Conservation (phyloP, 495 filamentous ascomycete species). For the Usnea hakonensis region DNA sequence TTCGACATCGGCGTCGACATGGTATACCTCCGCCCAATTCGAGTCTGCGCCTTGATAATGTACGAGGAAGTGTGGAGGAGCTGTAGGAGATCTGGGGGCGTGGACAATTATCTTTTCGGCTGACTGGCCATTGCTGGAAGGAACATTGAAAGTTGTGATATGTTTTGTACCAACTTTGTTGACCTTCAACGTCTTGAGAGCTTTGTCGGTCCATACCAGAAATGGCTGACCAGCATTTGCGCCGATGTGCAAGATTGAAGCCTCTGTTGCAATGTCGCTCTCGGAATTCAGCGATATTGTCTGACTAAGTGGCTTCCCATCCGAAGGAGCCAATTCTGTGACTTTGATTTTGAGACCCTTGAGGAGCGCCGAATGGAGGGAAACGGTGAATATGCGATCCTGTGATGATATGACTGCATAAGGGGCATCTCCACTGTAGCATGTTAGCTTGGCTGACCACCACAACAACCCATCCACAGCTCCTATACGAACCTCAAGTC, state of each 20-base stretch:
- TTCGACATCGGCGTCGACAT: constrained; percentile 61
- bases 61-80: constrained; percentile 72
- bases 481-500: constrained; percentile 45
- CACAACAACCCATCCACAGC: background rate
- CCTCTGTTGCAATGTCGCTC: constrained; percentile 55
- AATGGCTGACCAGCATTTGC: constrained; percentile 76
- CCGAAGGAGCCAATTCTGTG: constrained; percentile 59
- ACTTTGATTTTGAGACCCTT: constrained; percentile 68
- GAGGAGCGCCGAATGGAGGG: constrained; percentile 58
- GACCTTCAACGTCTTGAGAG: constrained; percentile 59
- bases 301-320: constrained; percentile 58
- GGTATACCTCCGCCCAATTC: constrained; percentile 80
- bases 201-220: constrained; percentile 72
- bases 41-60: constrained; percentile 64
- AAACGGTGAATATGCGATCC: constrained; percentile 67
- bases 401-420: constrained; percentile 72
- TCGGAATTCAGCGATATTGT: constrained; percentile 58
- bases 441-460: constrained; percentile 18
- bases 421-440: constrained; percentile 55
- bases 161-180: constrained; percentile 74
- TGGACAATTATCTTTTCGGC: constrained; percentile 63
- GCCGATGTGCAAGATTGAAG: constrained; percentile 72
- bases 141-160: constrained; percentile 42
- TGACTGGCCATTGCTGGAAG: constrained; percentile 46
- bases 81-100: constrained; percentile 60